Percentiles rank a stretch among this genome's conserved stretches.
These are phyloP conservation scores for Dipteronia dyeriana DNA, from an alignment of 345 rosid species.

Conservation along the genomic window DNA sequence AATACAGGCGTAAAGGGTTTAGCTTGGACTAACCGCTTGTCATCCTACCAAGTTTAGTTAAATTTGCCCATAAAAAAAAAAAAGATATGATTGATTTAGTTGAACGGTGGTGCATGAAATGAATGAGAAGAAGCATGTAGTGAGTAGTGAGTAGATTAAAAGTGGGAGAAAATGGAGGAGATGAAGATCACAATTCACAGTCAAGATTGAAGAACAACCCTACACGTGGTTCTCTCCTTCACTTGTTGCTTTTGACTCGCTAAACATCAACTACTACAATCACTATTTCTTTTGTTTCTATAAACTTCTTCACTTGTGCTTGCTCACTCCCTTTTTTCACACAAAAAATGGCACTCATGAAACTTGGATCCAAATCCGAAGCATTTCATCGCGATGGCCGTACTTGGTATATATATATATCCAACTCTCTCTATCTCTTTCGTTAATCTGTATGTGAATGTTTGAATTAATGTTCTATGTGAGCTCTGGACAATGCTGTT, in stretches of 20 bases:
- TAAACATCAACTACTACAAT: constrained; percentile 6
- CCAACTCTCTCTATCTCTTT: constrained; percentile 4
- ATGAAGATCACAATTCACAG: constrained; percentile 10
- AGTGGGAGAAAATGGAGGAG: constrained; percentile 25
- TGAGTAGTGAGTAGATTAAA: constrained; percentile 13
- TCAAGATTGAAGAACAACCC: constrained; percentile 12
- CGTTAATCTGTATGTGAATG: too few relatives aligned
- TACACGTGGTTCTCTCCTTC: constrained; percentile 24
- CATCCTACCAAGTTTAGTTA: too few relatives aligned
- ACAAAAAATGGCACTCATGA: constrained; percentile 64
- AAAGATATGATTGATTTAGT: too few relatives aligned
- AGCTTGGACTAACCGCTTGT: too few relatives aligned
- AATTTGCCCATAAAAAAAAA: too few relatives aligned
- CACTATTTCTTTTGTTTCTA: neutral
- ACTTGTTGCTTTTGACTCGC: constrained; percentile 47
- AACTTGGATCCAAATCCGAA: constrained; percentile 75
- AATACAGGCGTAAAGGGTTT: too few relatives aligned
- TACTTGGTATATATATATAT: constrained; percentile 50
- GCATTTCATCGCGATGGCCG: constrained; percentile 63
- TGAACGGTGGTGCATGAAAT: too few relatives aligned
- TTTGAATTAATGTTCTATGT: too few relatives aligned
- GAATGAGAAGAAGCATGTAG: neutral
- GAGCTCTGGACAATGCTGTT: too few relatives aligned
- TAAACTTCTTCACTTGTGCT: neutral
- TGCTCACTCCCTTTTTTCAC: neutral